Percentiles rank a stretch among this genome's conserved stretches.
Evolutionary conservation across 768 basidiomycete species (phyloP).

Genomic region (Leccinellum rugosiceps): DNA sequence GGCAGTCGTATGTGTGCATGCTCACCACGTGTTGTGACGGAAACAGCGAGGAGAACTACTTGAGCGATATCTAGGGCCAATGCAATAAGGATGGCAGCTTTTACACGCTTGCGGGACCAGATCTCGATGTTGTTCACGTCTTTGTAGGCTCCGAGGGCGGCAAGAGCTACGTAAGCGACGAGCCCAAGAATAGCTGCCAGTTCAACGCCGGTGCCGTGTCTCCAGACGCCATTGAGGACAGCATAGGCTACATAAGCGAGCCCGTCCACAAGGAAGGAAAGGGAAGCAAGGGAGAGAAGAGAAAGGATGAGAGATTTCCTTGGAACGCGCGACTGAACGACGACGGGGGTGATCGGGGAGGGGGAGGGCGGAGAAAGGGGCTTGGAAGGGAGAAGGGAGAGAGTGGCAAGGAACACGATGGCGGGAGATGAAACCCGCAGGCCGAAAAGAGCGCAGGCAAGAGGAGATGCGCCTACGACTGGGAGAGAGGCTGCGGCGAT

Average conservation of each 20-base stretch:
- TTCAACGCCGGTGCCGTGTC: constrained; percentile 58
- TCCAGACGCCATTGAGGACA: constrained; percentile 66
- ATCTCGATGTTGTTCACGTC: constrained; percentile 67
- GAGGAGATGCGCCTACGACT: constrained; percentile 19
- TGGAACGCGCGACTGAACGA: constrained; percentile 69
- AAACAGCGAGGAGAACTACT: constrained; percentile 49
- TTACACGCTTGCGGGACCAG: constrained; percentile 62
- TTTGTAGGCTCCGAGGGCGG: constrained; percentile 77
- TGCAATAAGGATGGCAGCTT: constrained; percentile 48
- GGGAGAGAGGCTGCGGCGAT: constrained; percentile 24
- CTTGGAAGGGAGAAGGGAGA: constrained; percentile 56
- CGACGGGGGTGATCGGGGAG: constrained; percentile 74
- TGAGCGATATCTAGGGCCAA: constrained; percentile 60
- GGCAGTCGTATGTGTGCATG: constrained; percentile 4
- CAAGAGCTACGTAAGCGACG: constrained; percentile 66
- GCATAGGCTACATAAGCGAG: constrained; percentile 64
- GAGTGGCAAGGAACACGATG: constrained; percentile 55
- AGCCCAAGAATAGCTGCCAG: constrained; percentile 67
- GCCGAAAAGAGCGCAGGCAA: constrained; percentile 44
- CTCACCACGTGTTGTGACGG: constrained; percentile 36
- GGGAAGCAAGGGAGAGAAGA: constrained; percentile 64
- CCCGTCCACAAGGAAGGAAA: constrained; percentile 78
- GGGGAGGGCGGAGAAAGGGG: constrained; percentile 40
- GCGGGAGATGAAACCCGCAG: constrained; percentile 68
- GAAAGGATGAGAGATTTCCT: constrained; percentile 73